phyloP scores from a whole-genome alignment of 2,329 filamentous ascomycete genomes.

The Zalaria obscura region DNA sequence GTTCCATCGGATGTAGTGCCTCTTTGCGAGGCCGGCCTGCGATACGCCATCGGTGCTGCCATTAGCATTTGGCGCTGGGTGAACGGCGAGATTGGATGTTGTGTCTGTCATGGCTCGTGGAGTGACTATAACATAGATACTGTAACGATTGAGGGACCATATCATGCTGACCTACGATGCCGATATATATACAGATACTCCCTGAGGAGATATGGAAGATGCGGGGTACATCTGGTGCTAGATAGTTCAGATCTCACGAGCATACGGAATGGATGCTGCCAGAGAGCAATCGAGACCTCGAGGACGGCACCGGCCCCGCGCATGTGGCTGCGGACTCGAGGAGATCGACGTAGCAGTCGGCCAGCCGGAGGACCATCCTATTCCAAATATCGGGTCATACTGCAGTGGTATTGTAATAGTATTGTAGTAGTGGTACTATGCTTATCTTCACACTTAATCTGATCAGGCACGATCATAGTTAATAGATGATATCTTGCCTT shows the following conservation, averaged over 20 bases:
- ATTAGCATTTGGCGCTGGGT: constrained; percentile 4
- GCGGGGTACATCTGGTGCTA: neutral
- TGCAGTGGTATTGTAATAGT: no score
- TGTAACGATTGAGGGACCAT: neutral
- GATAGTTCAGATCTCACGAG: neutral
- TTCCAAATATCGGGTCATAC: no score
- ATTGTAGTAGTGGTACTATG: no score
- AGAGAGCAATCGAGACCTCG: neutral
- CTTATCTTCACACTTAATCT: no score
- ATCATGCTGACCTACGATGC: neutral
- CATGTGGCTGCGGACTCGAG: neutral
- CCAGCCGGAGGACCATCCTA: no score
- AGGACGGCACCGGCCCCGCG: neutral
- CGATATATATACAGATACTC: neutral
- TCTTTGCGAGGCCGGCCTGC: constrained; percentile 5
- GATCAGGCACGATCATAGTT: no score
- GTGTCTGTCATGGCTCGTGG: constrained; percentile 3
- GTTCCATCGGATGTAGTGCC: constrained; percentile 28
- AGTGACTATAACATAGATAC: neutral
- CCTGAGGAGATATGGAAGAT: neutral
- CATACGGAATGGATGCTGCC: constrained; percentile 1
- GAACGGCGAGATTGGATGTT: constrained; percentile 5
- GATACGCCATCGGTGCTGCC: neutral
- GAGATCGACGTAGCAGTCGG: neutral
- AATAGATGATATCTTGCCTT: no score